Percentiles rank a stretch among this genome's conserved stretches.
Conservation (phyloP, 2,329 filamentous ascomycete genomes). For the Colletotrichum magnum region DNA sequence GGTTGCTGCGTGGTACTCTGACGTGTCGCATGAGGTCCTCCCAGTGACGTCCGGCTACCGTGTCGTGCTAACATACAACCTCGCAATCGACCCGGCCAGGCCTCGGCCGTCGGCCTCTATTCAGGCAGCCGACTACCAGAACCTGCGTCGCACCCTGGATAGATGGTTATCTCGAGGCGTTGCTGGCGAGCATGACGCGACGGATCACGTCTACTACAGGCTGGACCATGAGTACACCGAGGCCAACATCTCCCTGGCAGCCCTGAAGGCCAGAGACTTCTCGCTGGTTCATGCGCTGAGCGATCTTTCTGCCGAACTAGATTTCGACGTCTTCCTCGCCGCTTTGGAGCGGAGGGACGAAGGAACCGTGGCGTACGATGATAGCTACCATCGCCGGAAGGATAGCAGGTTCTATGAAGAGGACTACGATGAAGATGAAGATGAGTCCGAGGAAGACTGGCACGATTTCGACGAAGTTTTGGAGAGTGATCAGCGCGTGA, state of each 20-base stretch:
- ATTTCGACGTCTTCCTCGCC: slow-evolving; percentile 51
- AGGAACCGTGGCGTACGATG: slow-evolving; percentile 38
- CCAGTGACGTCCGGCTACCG: slow-evolving; percentile 63
- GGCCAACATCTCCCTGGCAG: slow-evolving; percentile 47
- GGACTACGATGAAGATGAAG: too few relatives aligned
- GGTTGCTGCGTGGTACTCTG: slow-evolving; percentile 60
- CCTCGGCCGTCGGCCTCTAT: slow-evolving; percentile 42
- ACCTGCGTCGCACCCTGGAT: too few relatives aligned
- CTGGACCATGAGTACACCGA: slow-evolving; percentile 53
- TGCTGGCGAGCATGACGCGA: background rate
- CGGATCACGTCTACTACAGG: slow-evolving; percentile 46
- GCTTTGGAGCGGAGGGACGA: slow-evolving; percentile 48
- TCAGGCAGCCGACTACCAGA: too few relatives aligned
- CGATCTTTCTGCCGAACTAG: slow-evolving; percentile 43
- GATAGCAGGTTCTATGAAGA: background rate
- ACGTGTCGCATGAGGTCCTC: slow-evolving; percentile 66
- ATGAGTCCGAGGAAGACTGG: slow-evolving; percentile 4
- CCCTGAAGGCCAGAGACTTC: slow-evolving; percentile 48
- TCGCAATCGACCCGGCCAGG: slow-evolving; percentile 46
- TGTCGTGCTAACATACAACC: slow-evolving; percentile 67
- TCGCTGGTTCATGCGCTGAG: slow-evolving; percentile 45
- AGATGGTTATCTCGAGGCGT: slow-evolving; percentile 14
- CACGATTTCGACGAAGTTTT: slow-evolving; percentile 41
- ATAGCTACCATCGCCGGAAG: slow-evolving; percentile 27
- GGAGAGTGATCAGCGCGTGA: slow-evolving; percentile 38